Evolutionary conservation across 2,329 filamentous ascomycete genomes (phyloP), one percentile per base, ranked within the genome.

Genomic region (Malbranchea zuffiana): DNA sequence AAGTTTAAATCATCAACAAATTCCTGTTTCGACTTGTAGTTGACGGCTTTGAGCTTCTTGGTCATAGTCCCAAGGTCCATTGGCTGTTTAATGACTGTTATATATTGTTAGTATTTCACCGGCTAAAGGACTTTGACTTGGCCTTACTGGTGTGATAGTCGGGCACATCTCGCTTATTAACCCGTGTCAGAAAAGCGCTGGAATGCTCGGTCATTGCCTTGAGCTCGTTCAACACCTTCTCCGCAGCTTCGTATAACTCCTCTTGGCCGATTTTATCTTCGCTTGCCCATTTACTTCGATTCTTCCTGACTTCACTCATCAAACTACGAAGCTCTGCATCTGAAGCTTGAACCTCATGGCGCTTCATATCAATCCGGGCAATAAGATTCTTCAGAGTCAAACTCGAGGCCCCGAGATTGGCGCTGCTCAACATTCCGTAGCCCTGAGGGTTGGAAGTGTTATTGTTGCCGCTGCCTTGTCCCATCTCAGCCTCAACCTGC

Each of bases 1-100:
- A 96, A 66, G 55, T 92, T 88, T 6, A 98, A 69, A 56, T 98
- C 90, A 20, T 82, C 74, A 17, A 96, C 86, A 47, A 98, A 98
- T 16, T 98, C 90, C 44, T 82, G 75, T 64, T 98, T 98, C 31
- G 82, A 87, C 56, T 84, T 87, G 62, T 84, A 90, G 24, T 72
- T 71, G 23, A 85, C 62, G 6, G 72, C 71, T 56, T 88, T 88
- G 37, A 98, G 75, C 65, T 96, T 98, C 66, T 98, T 98, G 44
- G 92, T 94, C 86, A 98, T 96, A 32, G 79, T 80, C 24, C 90
- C 90, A 40, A 98, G 77, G 57, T 98, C 90, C 90, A 98, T 98
- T 2, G 90, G 90, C 31, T 87, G 81, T 62, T 92, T 95, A 62
- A 96, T 95, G 47, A 84, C 80, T 86, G 54, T 42, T 15, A 6